Base-by-base conservation (phyloP, 495 filamentous ascomycete species). In the Penicillium bialowiezense region DNA sequence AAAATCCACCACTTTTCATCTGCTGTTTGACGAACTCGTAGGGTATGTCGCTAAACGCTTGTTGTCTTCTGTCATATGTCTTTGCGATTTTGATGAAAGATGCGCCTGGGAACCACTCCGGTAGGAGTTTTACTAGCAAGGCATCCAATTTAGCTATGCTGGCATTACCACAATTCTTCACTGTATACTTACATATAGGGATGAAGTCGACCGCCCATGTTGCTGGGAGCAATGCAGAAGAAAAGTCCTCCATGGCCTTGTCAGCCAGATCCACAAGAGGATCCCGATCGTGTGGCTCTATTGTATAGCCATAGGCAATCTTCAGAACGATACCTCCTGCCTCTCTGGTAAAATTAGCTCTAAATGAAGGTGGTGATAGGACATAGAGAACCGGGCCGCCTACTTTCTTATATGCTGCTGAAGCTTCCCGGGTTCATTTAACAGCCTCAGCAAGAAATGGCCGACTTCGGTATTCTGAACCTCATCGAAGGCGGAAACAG, bases 41-140 rank as follows among this genome's bases (percentile, higher is more conserved):
- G 8, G 76, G 74, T 1, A 61, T 44, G 7, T 72, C 62, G 0
- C 51, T 55, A 3, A 68, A 50, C 1, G 40, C 55, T 2, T 18
- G 44, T n/a, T 68, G 48, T 15, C 58, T 54, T 3, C 37, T 43
- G 17, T 45, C 54, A 59, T 61, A 76, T 20, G 47, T 12, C 5
- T 58, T 58, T 4, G 66, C 74, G 4, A 55, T 69, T 7, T 60
- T 51, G 33, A 70, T 65, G 52, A 76, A 82, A 0, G 53, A 61
- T 1, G 72, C 68, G 1, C 77, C 79, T 12, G 78, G 78, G 20
- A 76, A 55, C 73, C 78, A 78, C 3, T 65, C 52, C 2, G 77
- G 76, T 1, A 79, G 41, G 17, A 63, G 44, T 62, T 66, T 68
- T 44, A 76, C 69, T 72, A 9, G 14, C 12, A 15, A 6, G 3